Evolutionary conservation across 192 early-diverging fungal genomes (phyloP).

Genomic region (Backusella morwellensis): DNA sequence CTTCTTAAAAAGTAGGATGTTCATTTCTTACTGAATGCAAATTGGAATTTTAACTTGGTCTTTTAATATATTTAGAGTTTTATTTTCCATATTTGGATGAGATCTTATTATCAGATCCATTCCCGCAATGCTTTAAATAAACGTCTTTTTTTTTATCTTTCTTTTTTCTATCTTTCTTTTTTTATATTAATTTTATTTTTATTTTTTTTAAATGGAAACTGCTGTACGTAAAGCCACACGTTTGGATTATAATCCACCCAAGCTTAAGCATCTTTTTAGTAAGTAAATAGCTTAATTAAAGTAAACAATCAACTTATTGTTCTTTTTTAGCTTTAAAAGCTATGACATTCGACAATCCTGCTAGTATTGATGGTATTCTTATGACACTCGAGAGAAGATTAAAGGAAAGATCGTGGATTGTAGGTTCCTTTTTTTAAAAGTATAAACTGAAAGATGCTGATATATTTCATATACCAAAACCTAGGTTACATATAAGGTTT

Average conservation of each 20-base stretch:
- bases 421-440: conserved; percentile 29
- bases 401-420: conserved; percentile 62
- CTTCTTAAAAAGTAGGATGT: too few species aligned
- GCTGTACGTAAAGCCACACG: conserved; percentile 77
- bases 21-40: too few species aligned
- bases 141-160: background rate
- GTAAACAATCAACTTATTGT: background rate
- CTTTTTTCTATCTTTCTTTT: conserved; percentile 4
- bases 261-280: conserved; percentile 91
- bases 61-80: background rate
- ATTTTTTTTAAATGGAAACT: conserved; percentile 42
- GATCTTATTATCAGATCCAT: background rate
- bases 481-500: conserved; percentile 72
- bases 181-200: background rate
- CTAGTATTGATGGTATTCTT: conserved; percentile 50
- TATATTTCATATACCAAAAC: background rate
- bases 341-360: conserved; percentile 19
- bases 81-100: background rate
- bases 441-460: background rate
- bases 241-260: conserved; percentile 85
- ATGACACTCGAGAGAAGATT: conserved; percentile 42
- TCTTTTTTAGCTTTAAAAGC: conserved; percentile 21
- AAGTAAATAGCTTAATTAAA: conserved; percentile 7
- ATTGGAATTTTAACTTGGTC: background rate
- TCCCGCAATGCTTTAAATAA: background rate